phyloP scores from a whole-genome alignment of 139 green algal species.

The Spirogloea muscicola region DNA sequence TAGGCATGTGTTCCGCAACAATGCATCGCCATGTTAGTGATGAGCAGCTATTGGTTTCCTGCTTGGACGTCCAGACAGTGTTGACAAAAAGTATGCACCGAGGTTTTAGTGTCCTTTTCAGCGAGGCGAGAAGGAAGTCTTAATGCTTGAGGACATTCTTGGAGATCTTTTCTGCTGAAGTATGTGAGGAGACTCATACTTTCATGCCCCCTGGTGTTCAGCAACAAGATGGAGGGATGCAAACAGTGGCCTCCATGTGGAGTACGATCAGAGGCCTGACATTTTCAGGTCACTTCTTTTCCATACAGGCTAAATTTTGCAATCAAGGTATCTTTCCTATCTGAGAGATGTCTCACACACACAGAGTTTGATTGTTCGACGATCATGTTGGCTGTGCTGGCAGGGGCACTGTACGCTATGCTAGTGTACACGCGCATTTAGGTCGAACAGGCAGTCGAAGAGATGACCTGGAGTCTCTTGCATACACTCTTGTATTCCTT shows the following conservation, averaged over 20 bases:
- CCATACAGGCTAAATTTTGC: too few relatives aligned
- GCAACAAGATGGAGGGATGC: slow-evolving; percentile 83
- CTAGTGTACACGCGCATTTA: slow-evolving; percentile 94
- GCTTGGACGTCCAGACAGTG: not conserved
- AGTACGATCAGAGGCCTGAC: slow-evolving; percentile 98
- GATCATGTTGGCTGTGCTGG: not conserved
- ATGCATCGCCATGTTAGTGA: not conserved
- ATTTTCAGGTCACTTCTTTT: slow-evolving; percentile 82
- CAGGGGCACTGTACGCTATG: slow-evolving; percentile 93
- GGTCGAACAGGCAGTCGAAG: slow-evolving; percentile 85
- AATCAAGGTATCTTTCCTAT: too few relatives aligned
- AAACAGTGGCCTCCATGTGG: slow-evolving; percentile 85
- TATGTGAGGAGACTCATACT: not conserved
- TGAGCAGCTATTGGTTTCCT: not conserved
- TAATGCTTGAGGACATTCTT: too few relatives aligned
- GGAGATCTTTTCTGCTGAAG: not conserved
- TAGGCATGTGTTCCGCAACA: not conserved
- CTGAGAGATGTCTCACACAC: too few relatives aligned
- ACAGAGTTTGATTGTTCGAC: too few relatives aligned
- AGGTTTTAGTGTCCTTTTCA: too few relatives aligned
- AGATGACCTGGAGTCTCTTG: slow-evolving; percentile 96
- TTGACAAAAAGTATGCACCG: not conserved
- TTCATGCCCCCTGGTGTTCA: slow-evolving; percentile 37
- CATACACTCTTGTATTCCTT: slow-evolving; percentile 98
- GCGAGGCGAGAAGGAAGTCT: too few relatives aligned